Percentiles rank a stretch among this genome's conserved stretches.
phyloP scores from a whole-genome alignment of 1,284 basidiomycete species.

The Vanrija humicola region DNA sequence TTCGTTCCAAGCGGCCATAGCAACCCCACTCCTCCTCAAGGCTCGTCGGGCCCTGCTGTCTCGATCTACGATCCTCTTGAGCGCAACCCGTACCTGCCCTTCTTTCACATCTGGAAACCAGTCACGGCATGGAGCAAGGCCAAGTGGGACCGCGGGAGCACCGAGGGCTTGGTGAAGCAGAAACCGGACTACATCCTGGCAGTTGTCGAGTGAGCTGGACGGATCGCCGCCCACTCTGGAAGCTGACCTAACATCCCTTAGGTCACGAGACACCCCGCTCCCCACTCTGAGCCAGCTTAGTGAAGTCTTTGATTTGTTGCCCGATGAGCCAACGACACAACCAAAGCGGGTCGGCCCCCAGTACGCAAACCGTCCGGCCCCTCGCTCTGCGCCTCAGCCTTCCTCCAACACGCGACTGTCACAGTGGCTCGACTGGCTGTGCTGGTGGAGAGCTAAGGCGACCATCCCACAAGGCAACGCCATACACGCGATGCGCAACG shows the following conservation, averaged over 20 bases:
- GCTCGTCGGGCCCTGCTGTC: constrained; percentile 44
- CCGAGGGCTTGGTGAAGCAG: constrained; percentile 54
- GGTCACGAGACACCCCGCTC: constrained; percentile 40
- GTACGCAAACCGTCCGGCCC: constrained; percentile 22
- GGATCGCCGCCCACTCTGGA: not conserved
- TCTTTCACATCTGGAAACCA: constrained; percentile 92
- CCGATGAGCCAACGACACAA: constrained; percentile 34
- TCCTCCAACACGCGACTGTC: not conserved
- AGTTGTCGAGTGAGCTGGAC: constrained; percentile 67
- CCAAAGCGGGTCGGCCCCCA: constrained; percentile 43
- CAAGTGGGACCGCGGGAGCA: constrained; percentile 44
- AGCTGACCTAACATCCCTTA: constrained; percentile 5
- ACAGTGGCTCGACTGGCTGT: not conserved
- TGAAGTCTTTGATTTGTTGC: constrained; percentile 38
- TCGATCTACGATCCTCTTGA: constrained; percentile 26
- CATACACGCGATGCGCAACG: constrained; percentile 73
- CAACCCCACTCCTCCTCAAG: constrained; percentile 7
- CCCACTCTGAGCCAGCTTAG: constrained; percentile 39
- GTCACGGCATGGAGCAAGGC: constrained; percentile 60
- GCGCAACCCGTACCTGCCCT: constrained; percentile 69
- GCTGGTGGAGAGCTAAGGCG: not conserved
- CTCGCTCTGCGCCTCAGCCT: not conserved
- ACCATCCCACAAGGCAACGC: constrained; percentile 30
- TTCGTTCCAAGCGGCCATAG: constrained; percentile 65
- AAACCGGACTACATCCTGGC: constrained; percentile 83